Base-by-base conservation (phyloP, 2,329 filamentous ascomycete genomes). In the Nemania bipapillata region DNA sequence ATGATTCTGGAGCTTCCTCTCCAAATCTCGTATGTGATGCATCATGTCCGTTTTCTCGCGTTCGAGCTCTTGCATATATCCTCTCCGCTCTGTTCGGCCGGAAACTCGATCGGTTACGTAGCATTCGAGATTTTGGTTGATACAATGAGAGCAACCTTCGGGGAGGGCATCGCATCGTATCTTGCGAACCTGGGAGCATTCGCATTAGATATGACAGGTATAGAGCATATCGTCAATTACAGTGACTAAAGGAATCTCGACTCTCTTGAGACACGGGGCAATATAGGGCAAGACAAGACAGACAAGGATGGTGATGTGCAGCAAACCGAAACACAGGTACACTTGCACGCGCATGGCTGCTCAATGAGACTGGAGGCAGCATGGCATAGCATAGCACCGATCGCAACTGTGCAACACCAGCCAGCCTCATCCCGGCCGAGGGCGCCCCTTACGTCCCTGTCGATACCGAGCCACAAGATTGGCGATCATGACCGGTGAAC, bases 51-150 rank as follows among this genome's bases (percentile, higher is more conserved):
- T 83, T 79, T 91, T 90, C 76, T 94, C 89, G 68, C 87, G 86
- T 80, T 97, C 92, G 64, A 96, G 84, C 73, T 90, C 87, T 77
- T 94, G 90, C 72, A 92, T 85, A 76, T 95, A 93, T 61, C 93
- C 93, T 74, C 93, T 86, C 65, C 90, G 88, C 68, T 92, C 91
- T 58, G 93, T 92, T 70, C 91, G 90, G 66, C 93, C 92, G 3
- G 92, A 94, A 76, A 96, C 93, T 74, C 93, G 90, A 79, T 97
- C 93, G 66, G 93, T 97, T 62, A 94, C 94, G 81, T 88, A 90
- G 81, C 93, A 97, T 76, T 92, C 88, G 74, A 91, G 88, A 71
- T 89, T 89, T 77, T 92, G 91, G 79, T 91, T 89, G 74, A 88
- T 83, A 82, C 93, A 97, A 75, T 92, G 91, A 70, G 92, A 92